phyloP scores from a whole-genome alignment of 164 flowering plant species.

The Stephania japonica region DNA sequence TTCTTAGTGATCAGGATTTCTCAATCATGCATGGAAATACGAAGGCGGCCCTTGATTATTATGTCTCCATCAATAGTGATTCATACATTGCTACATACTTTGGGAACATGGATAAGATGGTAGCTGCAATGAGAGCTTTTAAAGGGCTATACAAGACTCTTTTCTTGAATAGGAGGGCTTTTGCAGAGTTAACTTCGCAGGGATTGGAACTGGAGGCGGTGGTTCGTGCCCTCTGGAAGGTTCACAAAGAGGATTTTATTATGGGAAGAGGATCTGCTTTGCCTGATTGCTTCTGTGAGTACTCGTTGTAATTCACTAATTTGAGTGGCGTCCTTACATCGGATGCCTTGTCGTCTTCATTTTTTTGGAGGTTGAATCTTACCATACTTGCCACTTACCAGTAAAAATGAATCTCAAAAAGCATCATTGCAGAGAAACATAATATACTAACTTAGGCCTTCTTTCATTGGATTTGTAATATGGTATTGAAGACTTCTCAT shows the following conservation, averaged over 20 bases:
- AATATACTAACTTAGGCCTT: too few relatives aligned
- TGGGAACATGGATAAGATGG: conserved; percentile 99
- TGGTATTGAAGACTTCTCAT: too few relatives aligned
- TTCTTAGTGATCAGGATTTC: conserved; percentile 63
- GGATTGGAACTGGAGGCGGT: conserved; percentile 55
- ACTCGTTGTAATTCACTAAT: conserved; percentile 55
- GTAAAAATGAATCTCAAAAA: too few relatives aligned
- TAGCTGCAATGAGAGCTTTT: conserved; percentile 81
- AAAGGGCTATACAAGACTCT: conserved; percentile 67
- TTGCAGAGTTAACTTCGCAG: conserved; percentile 46
- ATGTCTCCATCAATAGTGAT: conserved; percentile 84
- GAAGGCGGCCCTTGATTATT: conserved; percentile 93
- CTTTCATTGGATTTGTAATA: too few relatives aligned
- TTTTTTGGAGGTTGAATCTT: not conserved
- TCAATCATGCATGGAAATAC: conserved; percentile 92
- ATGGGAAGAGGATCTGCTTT: conserved; percentile 84
- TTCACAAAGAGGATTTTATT: conserved; percentile 62
- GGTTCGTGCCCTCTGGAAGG: conserved; percentile 61
- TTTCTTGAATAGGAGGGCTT: conserved; percentile 68
- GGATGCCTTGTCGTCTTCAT: not conserved
- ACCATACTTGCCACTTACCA: too few relatives aligned
- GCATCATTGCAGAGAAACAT: too few relatives aligned
- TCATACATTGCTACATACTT: conserved; percentile 88
- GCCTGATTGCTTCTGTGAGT: conserved; percentile 94
- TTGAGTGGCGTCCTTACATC: not conserved